Percentiles rank a stretch among this genome's conserved stretches.
These are phyloP conservation scores for Peniophora sp. DNA, from an alignment of 1,284 basidiomycete genomes.

Conservation along the genomic window DNA sequence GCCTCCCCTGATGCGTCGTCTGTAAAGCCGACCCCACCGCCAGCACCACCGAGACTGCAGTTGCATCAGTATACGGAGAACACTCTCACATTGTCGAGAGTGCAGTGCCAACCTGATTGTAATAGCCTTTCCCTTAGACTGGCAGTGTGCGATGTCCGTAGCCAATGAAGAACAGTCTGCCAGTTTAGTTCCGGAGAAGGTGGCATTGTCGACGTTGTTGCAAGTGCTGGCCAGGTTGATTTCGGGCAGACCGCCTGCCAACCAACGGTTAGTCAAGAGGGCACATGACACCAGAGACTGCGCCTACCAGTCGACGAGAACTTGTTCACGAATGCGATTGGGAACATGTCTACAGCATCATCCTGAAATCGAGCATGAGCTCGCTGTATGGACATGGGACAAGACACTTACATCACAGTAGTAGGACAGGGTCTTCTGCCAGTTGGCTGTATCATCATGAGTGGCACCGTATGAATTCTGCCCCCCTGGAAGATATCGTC, in stretches of 20 bases:
- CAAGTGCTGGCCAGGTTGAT: slow-evolving; percentile 60
- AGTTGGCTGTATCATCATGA: slow-evolving; percentile 41
- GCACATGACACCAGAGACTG: neutral
- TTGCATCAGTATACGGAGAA: neutral
- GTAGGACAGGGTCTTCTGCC: slow-evolving; percentile 45
- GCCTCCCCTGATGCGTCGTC: slow-evolving; percentile 42
- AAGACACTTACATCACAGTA: slow-evolving; percentile 46
- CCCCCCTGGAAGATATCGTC: slow-evolving; percentile 46
- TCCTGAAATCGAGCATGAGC: slow-evolving; percentile 28
- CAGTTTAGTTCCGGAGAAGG: slow-evolving; percentile 50
- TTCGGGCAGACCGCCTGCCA: slow-evolving; percentile 42
- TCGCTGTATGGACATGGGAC: neutral
- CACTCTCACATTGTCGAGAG: neutral
- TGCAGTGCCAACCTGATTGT: slow-evolving; percentile 19
- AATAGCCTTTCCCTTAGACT: slow-evolving; percentile 54
- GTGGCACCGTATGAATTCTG: slow-evolving; percentile 61
- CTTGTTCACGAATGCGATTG: slow-evolving; percentile 52
- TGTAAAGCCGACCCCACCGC: slow-evolving; percentile 40
- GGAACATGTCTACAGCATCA: slow-evolving; percentile 53
- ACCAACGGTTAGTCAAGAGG: neutral
- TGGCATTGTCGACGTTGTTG: slow-evolving; percentile 43
- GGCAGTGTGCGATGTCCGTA: slow-evolving; percentile 48
- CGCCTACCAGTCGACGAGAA: slow-evolving; percentile 38
- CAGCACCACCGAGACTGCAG: slow-evolving; percentile 22
- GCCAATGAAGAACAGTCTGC: slow-evolving; percentile 47